phyloP scores from a whole-genome alignment of 768 basidiomycete species.

The Brasilioporus rufonigricans region DNA sequence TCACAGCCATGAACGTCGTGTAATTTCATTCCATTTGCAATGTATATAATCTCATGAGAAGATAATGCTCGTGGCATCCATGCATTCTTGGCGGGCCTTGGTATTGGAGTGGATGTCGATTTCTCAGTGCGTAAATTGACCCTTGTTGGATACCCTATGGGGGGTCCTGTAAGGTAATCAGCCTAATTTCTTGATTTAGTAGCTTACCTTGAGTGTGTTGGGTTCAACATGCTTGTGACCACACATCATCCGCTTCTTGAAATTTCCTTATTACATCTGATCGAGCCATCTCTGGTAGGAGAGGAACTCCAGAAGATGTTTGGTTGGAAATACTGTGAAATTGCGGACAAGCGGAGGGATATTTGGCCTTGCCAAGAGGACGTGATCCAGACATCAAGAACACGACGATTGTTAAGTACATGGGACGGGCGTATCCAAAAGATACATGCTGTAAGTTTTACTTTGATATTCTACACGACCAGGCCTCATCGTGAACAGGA shows the following conservation, averaged over 20 bases:
- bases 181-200: neutral
- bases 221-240: neutral
- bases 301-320: neutral
- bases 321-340: neutral
- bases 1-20: too few species aligned
- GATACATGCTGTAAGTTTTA: neutral
- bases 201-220: neutral
- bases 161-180: neutral
- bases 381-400: neutral
- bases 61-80: slow-evolving; percentile 1
- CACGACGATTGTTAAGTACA: neutral
- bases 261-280: slow-evolving; percentile 6
- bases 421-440: slow-evolving; percentile 8
- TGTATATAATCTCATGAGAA: slow-evolving; percentile 2
- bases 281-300: neutral
- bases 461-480: too few species aligned
- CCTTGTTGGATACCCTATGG: slow-evolving; percentile 1
- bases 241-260: neutral
- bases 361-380: neutral
- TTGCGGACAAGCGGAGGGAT: neutral
- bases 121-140: slow-evolving; percentile 3
- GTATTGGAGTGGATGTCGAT: slow-evolving; percentile 1
- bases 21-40: too few species aligned
- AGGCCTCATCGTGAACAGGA: neutral
- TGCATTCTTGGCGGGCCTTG: slow-evolving; percentile 1